These are phyloP conservation scores for Aspergillus neotritici DNA, from an alignment of 2,329 filamentous ascomycete genomes.

Conservation along the genomic window DNA sequence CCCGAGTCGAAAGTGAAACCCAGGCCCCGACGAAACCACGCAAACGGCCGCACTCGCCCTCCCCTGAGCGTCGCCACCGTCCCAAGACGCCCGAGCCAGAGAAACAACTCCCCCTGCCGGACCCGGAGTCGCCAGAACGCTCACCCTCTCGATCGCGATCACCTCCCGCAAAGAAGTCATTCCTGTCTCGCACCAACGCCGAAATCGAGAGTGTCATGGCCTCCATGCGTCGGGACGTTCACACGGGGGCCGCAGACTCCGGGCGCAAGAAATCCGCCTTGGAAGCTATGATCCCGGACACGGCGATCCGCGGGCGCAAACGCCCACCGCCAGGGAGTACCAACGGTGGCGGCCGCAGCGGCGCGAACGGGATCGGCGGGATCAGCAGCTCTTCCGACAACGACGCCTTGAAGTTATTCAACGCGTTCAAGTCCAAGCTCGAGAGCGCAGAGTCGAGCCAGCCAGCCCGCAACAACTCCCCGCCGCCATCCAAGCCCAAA, in stretches of 20 bases:
- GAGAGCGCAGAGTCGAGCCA: slow-evolving; percentile 41
- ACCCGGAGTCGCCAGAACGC: slow-evolving; percentile 38
- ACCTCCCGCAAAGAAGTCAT: slow-evolving; percentile 30
- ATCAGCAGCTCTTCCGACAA: slow-evolving; percentile 52
- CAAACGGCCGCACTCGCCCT: slow-evolving; percentile 33
- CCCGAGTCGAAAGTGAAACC: slow-evolving; percentile 7
- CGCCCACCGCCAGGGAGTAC: slow-evolving; percentile 35
- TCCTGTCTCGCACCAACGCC: slow-evolving; percentile 39
- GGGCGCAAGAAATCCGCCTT: slow-evolving; percentile 42
- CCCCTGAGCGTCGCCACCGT: slow-evolving; percentile 25
- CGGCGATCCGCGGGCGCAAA: slow-evolving; percentile 43
- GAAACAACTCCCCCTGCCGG: slow-evolving; percentile 40
- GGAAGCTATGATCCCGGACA: slow-evolving; percentile 45
- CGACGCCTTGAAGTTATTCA: slow-evolving; percentile 64
- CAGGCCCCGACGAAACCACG: slow-evolving; percentile 14
- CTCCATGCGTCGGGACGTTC: slow-evolving; percentile 43
- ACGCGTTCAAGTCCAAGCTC: slow-evolving; percentile 73
- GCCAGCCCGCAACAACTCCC: slow-evolving; percentile 23
- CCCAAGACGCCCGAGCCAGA: slow-evolving; percentile 38
- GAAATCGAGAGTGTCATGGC: slow-evolving; percentile 43
- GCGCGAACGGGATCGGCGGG: slow-evolving; percentile 54
- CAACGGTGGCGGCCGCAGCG: slow-evolving; percentile 25
- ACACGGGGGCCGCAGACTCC: slow-evolving; percentile 27
- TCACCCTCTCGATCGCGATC: slow-evolving; percentile 28
- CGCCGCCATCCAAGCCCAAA: slow-evolving; percentile 4